Base-by-base conservation (phyloP, 805 yeast genomes). In the Candida gorgasii region DNA sequence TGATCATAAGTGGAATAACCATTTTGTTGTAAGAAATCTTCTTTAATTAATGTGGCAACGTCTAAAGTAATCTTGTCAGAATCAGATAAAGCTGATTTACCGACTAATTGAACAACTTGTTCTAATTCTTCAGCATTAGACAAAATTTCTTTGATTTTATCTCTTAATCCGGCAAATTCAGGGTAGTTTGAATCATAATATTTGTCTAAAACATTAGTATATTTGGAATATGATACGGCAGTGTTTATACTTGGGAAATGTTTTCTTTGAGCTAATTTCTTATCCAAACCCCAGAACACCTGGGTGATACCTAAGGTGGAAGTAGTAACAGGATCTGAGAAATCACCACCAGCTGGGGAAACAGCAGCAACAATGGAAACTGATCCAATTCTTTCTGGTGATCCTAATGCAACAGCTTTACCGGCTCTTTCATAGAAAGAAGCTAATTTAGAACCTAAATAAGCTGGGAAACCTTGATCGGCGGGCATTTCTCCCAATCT, bases 401-500 rank as follows among this genome's bases (percentile, higher is more conserved):
- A 88, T 61, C 99, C 99, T 47, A 93, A 77, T 2, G 96, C 92
- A 58, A 84, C 76, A 34, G 96, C 95, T 66, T 86, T 89, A 74
- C 99, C 99, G 36, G 99, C 99, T 76, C 99, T 89, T 76, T 93
- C 99, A 72, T 93, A 93, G 81, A 93, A 93, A 43, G 98, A 92
- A 44, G 99, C 98, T 59, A 93, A 80, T 67, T 93, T 93, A 40
- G 99, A 97, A 75, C 99, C 99, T 67, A 93, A 78, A 67, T 93
- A 93, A 40, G 99, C 99, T 48, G 99, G 99, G 93, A 90, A 93
- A 78, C 99, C 99, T 78, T 95, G 99, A 73, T 93, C 99, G 49
- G 99, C 99, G 65, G 99, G 99, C 99, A 93, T 93, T 78, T 93
- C 99, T 73, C 99, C 99, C 67, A 93, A 78, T 80, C 99, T 95